Conservation (phyloP, 768 basidiomycete genomes). For the Phylloporus sp. region DNA sequence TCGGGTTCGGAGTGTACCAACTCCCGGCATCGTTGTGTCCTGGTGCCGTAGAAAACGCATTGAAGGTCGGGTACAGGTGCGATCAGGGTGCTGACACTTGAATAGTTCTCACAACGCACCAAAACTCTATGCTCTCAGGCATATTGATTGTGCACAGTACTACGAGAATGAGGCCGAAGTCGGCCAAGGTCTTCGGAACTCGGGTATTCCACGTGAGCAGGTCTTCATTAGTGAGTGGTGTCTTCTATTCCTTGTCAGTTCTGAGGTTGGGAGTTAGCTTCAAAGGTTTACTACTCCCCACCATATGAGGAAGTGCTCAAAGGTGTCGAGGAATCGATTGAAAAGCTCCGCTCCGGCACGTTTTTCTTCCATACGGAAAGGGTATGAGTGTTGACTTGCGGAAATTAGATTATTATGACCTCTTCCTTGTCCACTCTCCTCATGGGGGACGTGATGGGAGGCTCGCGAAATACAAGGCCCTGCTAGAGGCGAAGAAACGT, state of each 20-base stretch:
- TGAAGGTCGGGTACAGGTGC: conserved; percentile 28
- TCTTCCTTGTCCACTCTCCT: conserved; percentile 47
- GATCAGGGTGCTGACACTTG: background rate
- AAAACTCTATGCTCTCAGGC: conserved; percentile 10
- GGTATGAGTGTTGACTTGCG: background rate
- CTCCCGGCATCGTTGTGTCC: conserved; percentile 8
- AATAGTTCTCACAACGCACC: background rate
- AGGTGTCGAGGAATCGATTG: conserved; percentile 21
- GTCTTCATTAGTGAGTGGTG: conserved; percentile 27
- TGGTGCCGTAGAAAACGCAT: conserved; percentile 16
- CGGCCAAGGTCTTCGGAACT: conserved; percentile 22
- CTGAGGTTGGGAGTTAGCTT: conserved; percentile 16
- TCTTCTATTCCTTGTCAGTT: background rate
- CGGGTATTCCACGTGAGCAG: conserved; percentile 23
- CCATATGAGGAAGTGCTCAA: conserved; percentile 17
- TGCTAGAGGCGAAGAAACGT: conserved; percentile 31
- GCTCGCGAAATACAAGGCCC: conserved; percentile 38
- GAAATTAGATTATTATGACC: conserved; percentile 40
- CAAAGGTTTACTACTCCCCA: conserved; percentile 11
- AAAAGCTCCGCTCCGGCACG: conserved; percentile 19
- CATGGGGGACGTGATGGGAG: conserved; percentile 36
- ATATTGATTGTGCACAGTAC: conserved; percentile 24
- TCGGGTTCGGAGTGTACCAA: conserved; percentile 27
- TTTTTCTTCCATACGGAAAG: background rate
- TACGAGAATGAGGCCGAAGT: conserved; percentile 27